A percentile compares a stretch with the other conserved stretches of the same genome.
These are phyloP conservation scores for Candida orba DNA, from an alignment of 805 yeast genomes.

Conservation along the genomic window DNA sequence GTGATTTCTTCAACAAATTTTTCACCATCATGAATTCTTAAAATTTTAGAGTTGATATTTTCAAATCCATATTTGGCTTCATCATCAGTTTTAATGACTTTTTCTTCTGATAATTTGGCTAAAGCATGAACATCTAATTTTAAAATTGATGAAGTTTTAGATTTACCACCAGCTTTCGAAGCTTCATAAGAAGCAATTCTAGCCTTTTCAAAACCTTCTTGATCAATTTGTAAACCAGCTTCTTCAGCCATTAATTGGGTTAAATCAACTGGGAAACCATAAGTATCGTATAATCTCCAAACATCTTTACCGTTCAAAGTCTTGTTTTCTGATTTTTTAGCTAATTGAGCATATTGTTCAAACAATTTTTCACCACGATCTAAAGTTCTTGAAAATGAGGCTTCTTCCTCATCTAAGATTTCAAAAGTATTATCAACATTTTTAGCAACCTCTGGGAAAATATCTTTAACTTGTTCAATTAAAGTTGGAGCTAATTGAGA, in stretches of 20 bases:
- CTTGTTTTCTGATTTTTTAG: slow-evolving; percentile 59
- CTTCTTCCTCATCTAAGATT: slow-evolving; percentile 93
- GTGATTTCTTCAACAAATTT: slow-evolving; percentile 47
- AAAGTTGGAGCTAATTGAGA: slow-evolving; percentile 88
- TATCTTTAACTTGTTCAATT: slow-evolving; percentile 76
- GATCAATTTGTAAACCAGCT: slow-evolving; percentile 88
- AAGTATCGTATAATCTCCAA: slow-evolving; percentile 97
- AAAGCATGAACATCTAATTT: slow-evolving; percentile 90
- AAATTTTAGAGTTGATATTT: slow-evolving; percentile 59
- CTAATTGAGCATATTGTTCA: slow-evolving; percentile 84
- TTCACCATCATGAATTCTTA: slow-evolving; percentile 64
- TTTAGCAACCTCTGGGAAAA: slow-evolving; percentile 85
- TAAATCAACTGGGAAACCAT: slow-evolving; percentile 98
- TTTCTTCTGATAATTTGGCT: slow-evolving; percentile 56
- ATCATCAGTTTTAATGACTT: slow-evolving; percentile 79
- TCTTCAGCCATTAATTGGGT: slow-evolving; percentile 99
- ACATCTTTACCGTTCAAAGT: slow-evolving; percentile 88
- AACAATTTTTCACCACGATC: slow-evolving; percentile 97
- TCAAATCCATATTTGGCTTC: slow-evolving; percentile 66
- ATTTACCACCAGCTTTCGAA: slow-evolving; percentile 78
- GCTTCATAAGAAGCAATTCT: slow-evolving; percentile 88
- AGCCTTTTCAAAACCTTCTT: slow-evolving; percentile 86
- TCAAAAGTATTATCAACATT: slow-evolving; percentile 74
- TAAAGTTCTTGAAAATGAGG: slow-evolving; percentile 87
- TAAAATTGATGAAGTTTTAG: slow-evolving; percentile 49